phyloP scores from a whole-genome alignment of 1,284 basidiomycete genomes.

The Anthracocystis walkeri region DNA sequence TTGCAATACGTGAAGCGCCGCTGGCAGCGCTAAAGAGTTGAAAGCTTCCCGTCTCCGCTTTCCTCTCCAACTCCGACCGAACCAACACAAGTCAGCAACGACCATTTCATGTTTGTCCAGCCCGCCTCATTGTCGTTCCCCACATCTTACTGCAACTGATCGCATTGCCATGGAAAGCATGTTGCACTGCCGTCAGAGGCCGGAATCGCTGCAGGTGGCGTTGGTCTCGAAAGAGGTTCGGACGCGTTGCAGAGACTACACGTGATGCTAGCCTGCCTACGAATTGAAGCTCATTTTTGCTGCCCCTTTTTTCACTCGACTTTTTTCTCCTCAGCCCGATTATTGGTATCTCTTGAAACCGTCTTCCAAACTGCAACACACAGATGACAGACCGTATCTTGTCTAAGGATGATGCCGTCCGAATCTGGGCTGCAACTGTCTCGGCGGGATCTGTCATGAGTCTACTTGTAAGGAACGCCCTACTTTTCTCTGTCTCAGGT shows the following conservation, averaged over 20 bases:
- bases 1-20: no score
- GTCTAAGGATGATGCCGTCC: background rate
- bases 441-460: no score
- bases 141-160: background rate
- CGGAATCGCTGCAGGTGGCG: no score
- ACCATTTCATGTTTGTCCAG: background rate
- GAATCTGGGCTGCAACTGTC: background rate
- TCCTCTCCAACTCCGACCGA: background rate
- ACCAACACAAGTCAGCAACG: background rate
- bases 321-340: background rate
- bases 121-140: background rate
- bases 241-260: background rate
- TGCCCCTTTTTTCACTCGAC: background rate
- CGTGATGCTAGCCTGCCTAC: background rate
- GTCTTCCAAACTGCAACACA: background rate
- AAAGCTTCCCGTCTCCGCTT: background rate
- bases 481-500: no score
- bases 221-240: background rate
- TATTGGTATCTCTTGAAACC: background rate
- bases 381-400: background rate
- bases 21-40: no score
- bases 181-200: background rate
- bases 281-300: background rate
- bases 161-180: background rate
- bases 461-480: no score